A percentile compares a stretch with the other conserved stretches of the same genome.
Evolutionary conservation across 2,329 filamentous ascomycete species (phyloP).

Genomic region (Calonectria pseudoturangicola): DNA sequence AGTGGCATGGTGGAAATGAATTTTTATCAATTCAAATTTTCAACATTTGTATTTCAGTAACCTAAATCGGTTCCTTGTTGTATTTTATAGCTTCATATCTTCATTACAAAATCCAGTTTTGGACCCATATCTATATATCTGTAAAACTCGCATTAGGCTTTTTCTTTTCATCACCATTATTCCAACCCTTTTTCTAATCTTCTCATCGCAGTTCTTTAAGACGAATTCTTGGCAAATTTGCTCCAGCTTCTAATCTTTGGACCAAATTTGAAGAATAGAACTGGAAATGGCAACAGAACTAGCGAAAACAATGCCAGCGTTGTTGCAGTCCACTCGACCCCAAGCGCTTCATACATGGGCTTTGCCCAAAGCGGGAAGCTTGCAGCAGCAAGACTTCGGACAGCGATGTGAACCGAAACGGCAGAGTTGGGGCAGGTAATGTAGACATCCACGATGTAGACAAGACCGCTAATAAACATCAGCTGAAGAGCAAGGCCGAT

Average conservation of each 20-base stretch:
- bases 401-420: constrained; percentile 27
- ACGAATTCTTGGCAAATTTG: constrained; percentile 11
- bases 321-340: constrained; percentile 20
- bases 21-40: too few species aligned
- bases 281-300: constrained; percentile 14
- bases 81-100: not conserved
- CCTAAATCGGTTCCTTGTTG: too few species aligned
- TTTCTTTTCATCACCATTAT: not conserved
- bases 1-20: too few species aligned
- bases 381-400: constrained; percentile 17
- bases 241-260: constrained; percentile 31
- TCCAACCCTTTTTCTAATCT: not conserved
- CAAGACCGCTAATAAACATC: constrained; percentile 31
- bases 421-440: constrained; percentile 28
- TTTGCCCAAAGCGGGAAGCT: constrained; percentile 32
- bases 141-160: not conserved
- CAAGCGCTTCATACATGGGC: constrained; percentile 29
- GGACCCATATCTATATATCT: not conserved
- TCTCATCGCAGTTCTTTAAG: not conserved
- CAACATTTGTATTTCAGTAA: too few species aligned
- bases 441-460: constrained; percentile 32
- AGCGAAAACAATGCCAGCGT: constrained; percentile 19
- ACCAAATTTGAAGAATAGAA: constrained; percentile 26
- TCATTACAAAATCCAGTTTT: not conserved
- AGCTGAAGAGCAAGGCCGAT: constrained; percentile 22